Base-by-base conservation (phyloP, 106 monocot species). In the Acorus gramineus region DNA sequence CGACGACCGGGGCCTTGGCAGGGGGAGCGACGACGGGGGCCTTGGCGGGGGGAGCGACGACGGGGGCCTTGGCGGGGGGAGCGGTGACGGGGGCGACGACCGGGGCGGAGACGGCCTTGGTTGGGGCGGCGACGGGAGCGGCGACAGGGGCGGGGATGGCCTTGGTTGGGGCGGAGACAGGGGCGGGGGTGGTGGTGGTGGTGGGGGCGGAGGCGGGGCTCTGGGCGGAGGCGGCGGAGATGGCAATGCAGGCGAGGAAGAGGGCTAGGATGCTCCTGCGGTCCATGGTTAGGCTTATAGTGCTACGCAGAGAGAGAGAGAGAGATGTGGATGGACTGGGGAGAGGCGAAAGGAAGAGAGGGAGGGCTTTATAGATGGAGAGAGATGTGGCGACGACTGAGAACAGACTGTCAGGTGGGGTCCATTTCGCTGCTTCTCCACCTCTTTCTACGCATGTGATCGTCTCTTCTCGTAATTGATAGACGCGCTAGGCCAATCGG, bases 241-340 rank as follows among this genome's bases (percentile, higher is more conserved):
- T 10, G 28, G 72, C 64, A 5, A 71, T 2, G 63, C 63, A 62
- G 42, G 65, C 56, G 50, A 65, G 64, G 11, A 51, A 49, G 49
- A 72, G 11, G 14, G 42, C 52, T 3, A 61, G 46, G 12, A 57
- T 44, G 49, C 42, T 49, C 8, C 69, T 14, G 6, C 10, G 11
- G 47, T 59, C 45, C 11, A n/a, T 46, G 5, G 7, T 4, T 46
- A 28, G 28, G 3, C 11, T 56, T 8, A 3, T 11, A n/a, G 8
- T 8, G 14, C 6, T 3, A 55, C 0, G 5, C 4, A 49, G 11
- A 46, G 47, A 49, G 55, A 14, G 8, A 2, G 47, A 55, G n/a
- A 13, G 63, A 14, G 53, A 11, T 13, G 14, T 8, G 8, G 46
- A 45, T 53, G 48, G 53, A 66, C 11, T 44, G 45, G 44, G 6